Conservation (phyloP, 116 monocot species). For the Papilionanthe hybrid region DNA sequence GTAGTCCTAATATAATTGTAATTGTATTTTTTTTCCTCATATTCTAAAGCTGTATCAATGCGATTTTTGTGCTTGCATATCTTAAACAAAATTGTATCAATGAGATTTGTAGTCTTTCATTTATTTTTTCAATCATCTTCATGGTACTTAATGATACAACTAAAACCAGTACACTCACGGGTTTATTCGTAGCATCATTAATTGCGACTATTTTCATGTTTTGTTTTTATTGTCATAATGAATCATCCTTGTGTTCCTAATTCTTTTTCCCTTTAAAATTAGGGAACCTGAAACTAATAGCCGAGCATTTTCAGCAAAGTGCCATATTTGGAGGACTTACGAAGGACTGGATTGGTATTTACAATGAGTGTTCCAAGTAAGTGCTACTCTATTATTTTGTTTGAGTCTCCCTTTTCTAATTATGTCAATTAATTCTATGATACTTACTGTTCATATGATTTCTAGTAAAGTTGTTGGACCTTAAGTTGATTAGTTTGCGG, state of each 20-base stretch:
- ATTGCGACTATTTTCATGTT: not conserved
- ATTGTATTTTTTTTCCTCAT: too few species aligned
- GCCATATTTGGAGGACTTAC: constrained; percentile 88
- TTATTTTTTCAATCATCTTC: not conserved
- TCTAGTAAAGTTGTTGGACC: not conserved
- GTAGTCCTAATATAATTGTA: too few species aligned
- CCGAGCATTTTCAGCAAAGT: constrained; percentile 92
- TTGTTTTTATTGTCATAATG: not conserved
- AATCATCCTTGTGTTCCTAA: not conserved
- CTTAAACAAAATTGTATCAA: not conserved
- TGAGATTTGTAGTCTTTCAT: not conserved
- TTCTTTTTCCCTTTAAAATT: not conserved
- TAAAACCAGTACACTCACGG: not conserved
- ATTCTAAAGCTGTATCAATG: too few species aligned
- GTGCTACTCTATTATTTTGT: constrained; percentile 6
- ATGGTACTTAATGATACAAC: not conserved
- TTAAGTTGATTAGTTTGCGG: not conserved
- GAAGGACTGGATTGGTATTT: constrained; percentile 89
- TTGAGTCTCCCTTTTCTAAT: not conserved
- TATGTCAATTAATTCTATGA: not conserved
- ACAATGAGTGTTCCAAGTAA: constrained; percentile 92
- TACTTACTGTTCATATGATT: not conserved
- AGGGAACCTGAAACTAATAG: constrained; percentile 84
- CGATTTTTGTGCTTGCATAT: too few species aligned
- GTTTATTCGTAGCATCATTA: not conserved